Conservation (phyloP, 192 early-diverging fungal genomes). For the Entomortierella beljakovae region DNA sequence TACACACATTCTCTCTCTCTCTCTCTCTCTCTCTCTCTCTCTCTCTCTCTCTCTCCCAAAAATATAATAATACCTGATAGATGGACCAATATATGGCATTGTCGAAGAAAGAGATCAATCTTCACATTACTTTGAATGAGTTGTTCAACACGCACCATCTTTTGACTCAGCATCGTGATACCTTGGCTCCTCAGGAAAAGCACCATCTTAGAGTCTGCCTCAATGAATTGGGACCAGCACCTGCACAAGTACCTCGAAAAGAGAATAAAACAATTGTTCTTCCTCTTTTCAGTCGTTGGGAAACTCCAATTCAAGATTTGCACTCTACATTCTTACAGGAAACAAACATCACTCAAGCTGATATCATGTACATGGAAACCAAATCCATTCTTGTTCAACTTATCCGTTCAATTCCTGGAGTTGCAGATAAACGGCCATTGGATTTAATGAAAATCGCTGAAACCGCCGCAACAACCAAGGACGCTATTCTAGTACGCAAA, state of each 20-base stretch:
- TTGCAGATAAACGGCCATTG: slow-evolving; percentile 64
- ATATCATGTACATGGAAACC: slow-evolving; percentile 96
- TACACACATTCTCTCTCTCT: background rate
- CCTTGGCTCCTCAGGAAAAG: slow-evolving; percentile 82
- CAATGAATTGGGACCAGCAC: slow-evolving; percentile 81
- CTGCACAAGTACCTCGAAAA: slow-evolving; percentile 79
- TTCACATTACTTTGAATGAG: slow-evolving; percentile 95
- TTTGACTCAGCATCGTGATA: slow-evolving; percentile 84
- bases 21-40: no score
- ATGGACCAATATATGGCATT: slow-evolving; percentile 98
- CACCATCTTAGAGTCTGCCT: slow-evolving; percentile 83
- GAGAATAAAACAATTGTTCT: slow-evolving; percentile 82
- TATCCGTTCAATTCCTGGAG: slow-evolving; percentile 86
- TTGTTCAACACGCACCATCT: slow-evolving; percentile 93
- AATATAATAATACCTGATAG: no score
- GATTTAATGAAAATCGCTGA: slow-evolving; percentile 83
- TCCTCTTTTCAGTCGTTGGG: slow-evolving; percentile 86
- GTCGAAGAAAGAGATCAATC: slow-evolving; percentile 90
- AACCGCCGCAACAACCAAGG: slow-evolving; percentile 87
- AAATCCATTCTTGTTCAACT: slow-evolving; percentile 95
- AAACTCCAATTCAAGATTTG: slow-evolving; percentile 79
- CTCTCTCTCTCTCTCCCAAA: no score
- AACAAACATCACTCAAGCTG: slow-evolving; percentile 91
- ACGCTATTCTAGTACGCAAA: slow-evolving; percentile 90
- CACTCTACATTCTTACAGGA: slow-evolving; percentile 79